These are phyloP conservation scores for Keqinozyma sinolaborantium DNA, from an alignment of 1,139 yeast species.

Conservation along the genomic window DNA sequence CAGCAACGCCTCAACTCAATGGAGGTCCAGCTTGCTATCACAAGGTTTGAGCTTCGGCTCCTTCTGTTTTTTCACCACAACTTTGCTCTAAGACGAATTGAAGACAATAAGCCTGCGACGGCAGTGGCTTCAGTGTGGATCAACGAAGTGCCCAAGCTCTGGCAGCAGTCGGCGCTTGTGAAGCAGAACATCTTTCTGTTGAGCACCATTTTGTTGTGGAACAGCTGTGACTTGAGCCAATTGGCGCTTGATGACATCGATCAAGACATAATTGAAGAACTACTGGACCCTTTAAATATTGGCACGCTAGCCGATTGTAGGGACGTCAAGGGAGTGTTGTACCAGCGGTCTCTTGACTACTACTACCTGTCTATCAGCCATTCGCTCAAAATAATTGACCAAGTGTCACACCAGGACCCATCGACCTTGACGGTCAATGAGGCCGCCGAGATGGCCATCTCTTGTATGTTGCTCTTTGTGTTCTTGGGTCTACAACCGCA, in stretches of 20 bases:
- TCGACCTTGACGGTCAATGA: conserved; percentile 1
- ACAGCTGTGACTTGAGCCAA: not conserved
- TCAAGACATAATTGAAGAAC: not conserved
- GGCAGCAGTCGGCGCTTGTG: not conserved
- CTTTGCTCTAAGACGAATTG: not conserved
- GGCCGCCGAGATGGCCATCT: conserved; percentile 14
- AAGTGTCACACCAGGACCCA: not conserved
- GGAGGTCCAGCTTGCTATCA: not conserved
- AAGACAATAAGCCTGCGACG: too few species aligned
- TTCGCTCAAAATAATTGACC: not conserved
- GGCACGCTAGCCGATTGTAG: not conserved
- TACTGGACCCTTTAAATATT: not conserved
- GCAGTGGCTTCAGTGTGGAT: too few species aligned
- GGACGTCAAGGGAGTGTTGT: not conserved
- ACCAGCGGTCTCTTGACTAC: not conserved
- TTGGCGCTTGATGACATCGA: not conserved
- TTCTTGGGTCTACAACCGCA: conserved; percentile 28
- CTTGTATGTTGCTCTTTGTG: conserved; percentile 21
- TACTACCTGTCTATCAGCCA: not conserved
- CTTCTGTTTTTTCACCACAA: not conserved
- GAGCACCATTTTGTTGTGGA: not conserved
- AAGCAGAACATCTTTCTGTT: not conserved
- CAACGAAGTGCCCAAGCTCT: not conserved
- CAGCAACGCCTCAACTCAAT: not conserved
- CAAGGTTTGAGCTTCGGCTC: not conserved